These are phyloP conservation scores for Thraustotheca clavata DNA, from an alignment of 352 stramenopile genomes.

Conservation along the genomic window DNA sequence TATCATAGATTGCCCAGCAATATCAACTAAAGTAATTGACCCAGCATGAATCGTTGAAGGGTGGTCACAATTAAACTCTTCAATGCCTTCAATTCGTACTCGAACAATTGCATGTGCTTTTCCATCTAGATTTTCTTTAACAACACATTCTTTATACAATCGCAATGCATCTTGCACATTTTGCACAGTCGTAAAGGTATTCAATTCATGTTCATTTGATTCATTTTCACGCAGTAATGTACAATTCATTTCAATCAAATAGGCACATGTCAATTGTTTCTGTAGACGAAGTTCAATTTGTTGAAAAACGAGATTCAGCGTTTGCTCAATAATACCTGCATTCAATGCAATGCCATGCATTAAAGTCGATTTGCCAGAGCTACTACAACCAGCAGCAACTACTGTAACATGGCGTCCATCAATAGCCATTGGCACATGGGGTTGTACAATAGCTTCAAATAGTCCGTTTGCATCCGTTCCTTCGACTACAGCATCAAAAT, in stretches of 20 bases:
- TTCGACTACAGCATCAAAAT: constrained; percentile 65
- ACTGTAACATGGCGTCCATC: constrained; percentile 34
- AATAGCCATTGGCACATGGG: constrained; percentile 24
- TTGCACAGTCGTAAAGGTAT: background rate
- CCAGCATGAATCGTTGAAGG: background rate
- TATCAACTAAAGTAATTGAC: background rate
- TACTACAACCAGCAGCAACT: constrained; percentile 35
- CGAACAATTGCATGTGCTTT: background rate
- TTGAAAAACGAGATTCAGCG: background rate
- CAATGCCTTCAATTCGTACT: background rate
- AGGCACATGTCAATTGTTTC: background rate
- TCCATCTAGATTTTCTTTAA: background rate
- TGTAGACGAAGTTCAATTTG: background rate
- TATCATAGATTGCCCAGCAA: constrained; percentile 5
- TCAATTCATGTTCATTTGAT: background rate
- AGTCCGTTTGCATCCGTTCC: constrained; percentile 30
- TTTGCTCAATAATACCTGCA: constrained; percentile 29
- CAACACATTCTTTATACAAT: background rate
- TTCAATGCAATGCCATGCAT: constrained; percentile 40
- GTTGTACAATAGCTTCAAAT: constrained; percentile 36
- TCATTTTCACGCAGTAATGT: background rate
- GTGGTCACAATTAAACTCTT: background rate
- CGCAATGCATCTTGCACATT: background rate
- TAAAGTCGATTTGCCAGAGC: constrained; percentile 47
- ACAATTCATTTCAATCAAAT: constrained; percentile 5